Evolutionary conservation across 345 rosid species (phyloP), one percentile per base, ranked within the genome.

Genomic region (Rhizophora apiculata): DNA sequence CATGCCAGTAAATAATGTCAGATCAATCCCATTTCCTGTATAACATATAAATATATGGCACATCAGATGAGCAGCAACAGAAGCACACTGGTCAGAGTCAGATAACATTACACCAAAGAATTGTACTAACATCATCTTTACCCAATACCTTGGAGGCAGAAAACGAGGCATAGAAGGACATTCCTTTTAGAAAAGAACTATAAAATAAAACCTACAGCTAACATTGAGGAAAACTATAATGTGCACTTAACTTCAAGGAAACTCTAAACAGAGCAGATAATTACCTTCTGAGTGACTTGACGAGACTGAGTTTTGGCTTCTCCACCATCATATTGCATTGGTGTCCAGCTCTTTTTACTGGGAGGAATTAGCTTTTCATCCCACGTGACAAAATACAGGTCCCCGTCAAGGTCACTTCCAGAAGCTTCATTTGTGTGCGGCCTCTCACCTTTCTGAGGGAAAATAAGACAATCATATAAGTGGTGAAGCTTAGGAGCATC

Each of bases 361-460:
- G 91, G 96, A 43, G 96, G 97, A 76, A 94, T 85, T 48, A 94
- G 93, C 72, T 79, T 79, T 73, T 81, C 90, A 82, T 94, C 97
- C 98, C 98, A 94, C 2, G 98, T 80, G 64, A 88, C 97, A 64
- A 91, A 91, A 73, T 91, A 89, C 31, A 91, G 81, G 72, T 94
- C 98, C 51, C 98, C 98, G 49, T 94, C 98, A 43, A 94, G 91
- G 74, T 94, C 98, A 88, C 97, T 89, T 53, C 97, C 98, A 52
- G 98, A 94, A 75, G 97, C 97, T 82, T 88, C 98, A 66, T 94
- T 75, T 36, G 96, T 37, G 69, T 94, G 97, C 1, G 98, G 97
- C 62, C 97, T 83, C 8, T 87, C 95, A 43, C 97, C 96, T 54
- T 89, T 91, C 61, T 91, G 96, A 59, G 98, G 98, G 75, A 94